Conservation (phyloP, 306 rosid species). For the Corylus avellana region DNA sequence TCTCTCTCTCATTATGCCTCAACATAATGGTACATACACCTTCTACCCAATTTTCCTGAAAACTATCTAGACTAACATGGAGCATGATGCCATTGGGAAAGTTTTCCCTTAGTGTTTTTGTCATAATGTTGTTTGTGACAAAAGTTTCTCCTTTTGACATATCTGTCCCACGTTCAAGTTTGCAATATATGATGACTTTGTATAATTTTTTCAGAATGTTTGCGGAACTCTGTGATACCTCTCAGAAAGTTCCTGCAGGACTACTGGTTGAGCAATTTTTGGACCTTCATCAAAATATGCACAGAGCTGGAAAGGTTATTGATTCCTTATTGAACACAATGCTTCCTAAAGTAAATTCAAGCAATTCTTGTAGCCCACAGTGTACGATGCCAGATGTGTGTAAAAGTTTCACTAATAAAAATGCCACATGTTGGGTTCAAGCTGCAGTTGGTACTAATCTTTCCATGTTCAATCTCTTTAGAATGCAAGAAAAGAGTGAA, state of each 20-base stretch:
- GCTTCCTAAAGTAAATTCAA: conserved; percentile 30
- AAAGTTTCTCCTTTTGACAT: not conserved
- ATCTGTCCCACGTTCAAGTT: too few species aligned
- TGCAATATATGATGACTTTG: not conserved
- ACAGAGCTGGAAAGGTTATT: conserved; percentile 34
- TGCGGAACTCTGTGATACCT: conserved; percentile 51
- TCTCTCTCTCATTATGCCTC: too few species aligned
- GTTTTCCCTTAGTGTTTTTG: too few species aligned
- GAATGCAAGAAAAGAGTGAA: conserved; percentile 34
- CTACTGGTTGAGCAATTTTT: conserved; percentile 53
- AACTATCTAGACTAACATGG: too few species aligned
- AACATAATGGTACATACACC: too few species aligned
- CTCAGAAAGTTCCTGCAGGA: conserved; percentile 49
- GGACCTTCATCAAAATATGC: conserved; percentile 56
- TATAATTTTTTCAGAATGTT: conserved; percentile 47
- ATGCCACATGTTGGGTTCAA: conserved; percentile 65
- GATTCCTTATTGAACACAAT: conserved; percentile 38
- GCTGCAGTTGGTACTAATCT: conserved; percentile 70
- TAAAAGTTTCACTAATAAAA: conserved; percentile 33
- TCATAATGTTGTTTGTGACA: too few species aligned
- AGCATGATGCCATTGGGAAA: too few species aligned
- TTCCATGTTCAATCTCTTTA: conserved; percentile 51
- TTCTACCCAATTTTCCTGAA: too few species aligned
- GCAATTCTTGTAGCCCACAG: not conserved
- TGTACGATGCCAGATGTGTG: conserved; percentile 30